Percentiles rank a stretch among this genome's conserved stretches.
These are phyloP conservation scores for Prunus persica DNA, from an alignment of 306 rosid genomes.

Conservation along the genomic window DNA sequence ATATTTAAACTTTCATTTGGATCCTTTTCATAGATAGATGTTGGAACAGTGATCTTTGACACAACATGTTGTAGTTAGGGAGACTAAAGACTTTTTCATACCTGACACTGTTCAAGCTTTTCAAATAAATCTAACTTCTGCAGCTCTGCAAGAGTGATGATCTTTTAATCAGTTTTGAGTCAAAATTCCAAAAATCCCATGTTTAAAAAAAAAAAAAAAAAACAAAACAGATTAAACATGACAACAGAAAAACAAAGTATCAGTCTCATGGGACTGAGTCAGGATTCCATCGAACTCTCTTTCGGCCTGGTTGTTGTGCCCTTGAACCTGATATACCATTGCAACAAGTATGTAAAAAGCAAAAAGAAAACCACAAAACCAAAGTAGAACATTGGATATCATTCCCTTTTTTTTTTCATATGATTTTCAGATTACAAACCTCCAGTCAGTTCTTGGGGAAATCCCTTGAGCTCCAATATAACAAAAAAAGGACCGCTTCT, in stretches of 20 bases:
- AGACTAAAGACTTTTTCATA: background rate
- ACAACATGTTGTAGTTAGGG: background rate
- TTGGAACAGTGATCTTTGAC: background rate
- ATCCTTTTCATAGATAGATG: background rate
- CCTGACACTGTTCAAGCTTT: constrained; percentile 9
- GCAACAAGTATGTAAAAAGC: constrained; percentile 9
- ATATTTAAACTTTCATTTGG: background rate
- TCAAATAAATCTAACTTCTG: constrained; percentile 26
- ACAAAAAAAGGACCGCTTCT: constrained; percentile 56
- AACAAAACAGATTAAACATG: constrained; percentile 1
- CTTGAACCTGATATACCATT: constrained; percentile 41
- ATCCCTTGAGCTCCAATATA: constrained; percentile 35
- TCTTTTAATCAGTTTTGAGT: constrained; percentile 19
- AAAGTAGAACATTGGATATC: constrained; percentile 13
- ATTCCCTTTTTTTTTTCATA: constrained; percentile 14
- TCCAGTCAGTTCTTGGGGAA: constrained; percentile 54
- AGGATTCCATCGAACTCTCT: constrained; percentile 60
- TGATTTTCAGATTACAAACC: constrained; percentile 37
- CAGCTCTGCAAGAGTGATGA: constrained; percentile 39
- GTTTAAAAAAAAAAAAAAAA: no score
- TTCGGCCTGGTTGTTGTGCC: constrained; percentile 28
- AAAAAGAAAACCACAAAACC: constrained; percentile 6
- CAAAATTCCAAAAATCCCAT: constrained; percentile 1
- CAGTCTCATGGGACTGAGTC: constrained; percentile 43
- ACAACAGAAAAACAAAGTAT: background rate